Base-by-base conservation (phyloP, 352 stramenopile species). In the Elongisporangium prolatum region DNA sequence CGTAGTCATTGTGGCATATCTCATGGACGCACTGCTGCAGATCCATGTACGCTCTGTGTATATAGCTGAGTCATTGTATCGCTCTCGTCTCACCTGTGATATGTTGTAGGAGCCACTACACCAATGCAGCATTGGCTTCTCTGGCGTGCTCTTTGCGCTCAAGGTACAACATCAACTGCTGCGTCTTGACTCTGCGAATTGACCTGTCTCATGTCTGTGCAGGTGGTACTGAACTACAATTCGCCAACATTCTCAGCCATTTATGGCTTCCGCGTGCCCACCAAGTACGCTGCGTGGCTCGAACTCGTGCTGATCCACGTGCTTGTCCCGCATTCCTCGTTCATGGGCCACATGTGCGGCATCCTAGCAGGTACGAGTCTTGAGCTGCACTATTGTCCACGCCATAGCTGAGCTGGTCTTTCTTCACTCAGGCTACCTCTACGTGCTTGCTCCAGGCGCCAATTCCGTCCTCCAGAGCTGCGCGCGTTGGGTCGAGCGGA, bases 221-320 rank as follows among this genome's bases (percentile, higher is more conserved):
- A 93, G 77, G 83, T 95, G 24, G 68, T 96, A 51, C 73, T 96
- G 50, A 92, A 91, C 52, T 68, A 91, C 38, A 78, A 83, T 13
- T 91, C 77, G 10, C 88, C 88, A 17, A 62, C 71, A 4, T 82
- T 81, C 17, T 79, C 82, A 9, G 74, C 61, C 1, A 59, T 96
- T 0, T 83, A 91, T 61, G 82, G 73, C 21, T 84, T 97, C 38
- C 66, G 68, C 20, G 71, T 97, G 14, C 86, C 87, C 7, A 93
- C 87, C 2, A 93, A 95, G 52, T 96, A 96, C 49, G 86, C 78
- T 5, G 75, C 90, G 20, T 97, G 89, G 89, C 70, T 96, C 2
- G 90, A 97, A 65, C 69, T 97, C 14, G 58, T 93, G 14, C 54
- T 95, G 22, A 94, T 95, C 4, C 88, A 94, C 51, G 34, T 92